Evolutionary conservation across 768 basidiomycete genomes (phyloP).

Genomic region (Pleurotus sapidus): DNA sequence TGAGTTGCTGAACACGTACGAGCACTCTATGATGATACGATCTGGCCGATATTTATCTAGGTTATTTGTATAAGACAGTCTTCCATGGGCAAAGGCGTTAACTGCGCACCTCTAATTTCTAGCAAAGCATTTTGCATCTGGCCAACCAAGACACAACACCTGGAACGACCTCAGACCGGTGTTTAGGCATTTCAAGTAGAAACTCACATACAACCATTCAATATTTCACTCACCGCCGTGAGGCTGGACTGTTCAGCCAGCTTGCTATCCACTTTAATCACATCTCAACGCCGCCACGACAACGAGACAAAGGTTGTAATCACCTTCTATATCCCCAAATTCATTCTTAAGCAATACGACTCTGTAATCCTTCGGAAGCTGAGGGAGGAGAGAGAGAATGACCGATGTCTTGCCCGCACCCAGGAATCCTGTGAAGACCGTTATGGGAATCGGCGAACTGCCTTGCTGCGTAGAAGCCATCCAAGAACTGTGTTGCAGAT

Average conservation of each 20-base stretch:
- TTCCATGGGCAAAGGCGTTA: background rate
- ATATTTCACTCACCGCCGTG: constrained; percentile 86
- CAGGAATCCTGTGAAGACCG: constrained; percentile 94
- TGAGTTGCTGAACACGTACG: constrained; percentile 46
- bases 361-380: constrained; percentile 82
- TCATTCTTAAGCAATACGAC: constrained; percentile 95
- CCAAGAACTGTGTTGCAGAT: background rate
- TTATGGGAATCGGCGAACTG: constrained; percentile 65
- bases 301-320: background rate
- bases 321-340: constrained; percentile 91
- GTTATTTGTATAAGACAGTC: background rate
- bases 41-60: constrained; percentile 83
- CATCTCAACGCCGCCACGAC: background rate
- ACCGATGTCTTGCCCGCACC: constrained; percentile 80
- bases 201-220: constrained; percentile 93
- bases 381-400: constrained; percentile 80
- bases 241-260: constrained; percentile 83
- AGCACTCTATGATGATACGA: constrained; percentile 93
- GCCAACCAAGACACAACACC: constrained; percentile 93
- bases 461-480: background rate
- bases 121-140: constrained; percentile 90
- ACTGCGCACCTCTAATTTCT: constrained; percentile 71
- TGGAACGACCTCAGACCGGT: constrained; percentile 21
- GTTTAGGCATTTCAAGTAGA: background rate
- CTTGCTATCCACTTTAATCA: constrained; percentile 78